A percentile compares a stretch with the other conserved stretches of the same genome.
These are phyloP conservation scores for Melaleuca quinquenervia DNA, from an alignment of 345 rosid species.

Conservation along the genomic window DNA sequence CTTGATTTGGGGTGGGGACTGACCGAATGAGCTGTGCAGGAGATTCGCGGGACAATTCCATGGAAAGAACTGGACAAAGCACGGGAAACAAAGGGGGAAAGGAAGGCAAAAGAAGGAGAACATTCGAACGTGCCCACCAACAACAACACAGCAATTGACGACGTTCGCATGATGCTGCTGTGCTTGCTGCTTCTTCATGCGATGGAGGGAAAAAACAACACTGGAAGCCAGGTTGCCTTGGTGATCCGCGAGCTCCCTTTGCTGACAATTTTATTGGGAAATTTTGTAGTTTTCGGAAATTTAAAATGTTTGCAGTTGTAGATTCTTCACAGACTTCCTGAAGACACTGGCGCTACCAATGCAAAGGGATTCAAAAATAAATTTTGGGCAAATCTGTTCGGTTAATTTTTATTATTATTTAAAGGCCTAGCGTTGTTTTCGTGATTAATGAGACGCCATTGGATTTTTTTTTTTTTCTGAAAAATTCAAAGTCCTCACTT, in stretches of 20 bases:
- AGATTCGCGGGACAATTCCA: background rate
- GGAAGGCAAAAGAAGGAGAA: background rate
- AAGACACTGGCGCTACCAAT: background rate
- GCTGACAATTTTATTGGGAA: background rate
- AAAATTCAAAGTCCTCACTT: background rate
- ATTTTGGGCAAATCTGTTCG: background rate
- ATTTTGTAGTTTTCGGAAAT: background rate
- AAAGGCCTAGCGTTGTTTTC: background rate
- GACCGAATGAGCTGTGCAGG: background rate
- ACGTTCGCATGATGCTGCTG: background rate
- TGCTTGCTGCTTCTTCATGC: background rate
- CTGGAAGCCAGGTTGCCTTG: background rate
- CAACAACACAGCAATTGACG: background rate
- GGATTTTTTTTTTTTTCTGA: background rate
- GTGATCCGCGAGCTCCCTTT: background rate
- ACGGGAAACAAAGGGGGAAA: background rate
- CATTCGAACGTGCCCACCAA: background rate
- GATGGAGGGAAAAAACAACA: background rate
- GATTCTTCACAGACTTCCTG: background rate
- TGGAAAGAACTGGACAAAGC: background rate
- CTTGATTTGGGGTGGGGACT: background rate
- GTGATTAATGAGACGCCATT: background rate
- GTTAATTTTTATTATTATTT: background rate
- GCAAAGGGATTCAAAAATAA: background rate
- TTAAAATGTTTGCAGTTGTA: background rate